phyloP scores from a whole-genome alignment of 1,139 yeast genomes.

The Suhomyces guaymorum region DNA sequence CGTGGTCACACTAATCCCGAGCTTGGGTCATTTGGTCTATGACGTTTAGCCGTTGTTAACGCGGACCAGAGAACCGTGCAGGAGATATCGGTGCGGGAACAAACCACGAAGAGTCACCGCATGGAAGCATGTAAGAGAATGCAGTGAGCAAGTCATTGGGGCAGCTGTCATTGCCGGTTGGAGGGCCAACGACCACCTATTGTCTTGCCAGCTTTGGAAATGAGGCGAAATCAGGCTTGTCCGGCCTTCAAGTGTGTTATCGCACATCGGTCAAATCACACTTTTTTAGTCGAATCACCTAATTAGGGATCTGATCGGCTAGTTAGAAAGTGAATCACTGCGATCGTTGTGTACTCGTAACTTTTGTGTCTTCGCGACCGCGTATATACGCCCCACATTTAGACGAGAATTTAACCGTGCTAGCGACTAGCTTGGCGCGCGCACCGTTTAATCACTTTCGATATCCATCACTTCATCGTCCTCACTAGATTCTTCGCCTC shows the following conservation, averaged over 20 bases:
- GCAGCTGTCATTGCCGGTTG: neutral
- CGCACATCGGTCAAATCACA: neutral
- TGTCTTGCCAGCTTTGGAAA: too few relatives aligned
- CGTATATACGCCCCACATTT: neutral
- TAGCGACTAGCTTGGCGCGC: too few relatives aligned
- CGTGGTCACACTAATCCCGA: too few relatives aligned
- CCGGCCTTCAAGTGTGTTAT: too few relatives aligned
- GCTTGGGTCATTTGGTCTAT: too few relatives aligned
- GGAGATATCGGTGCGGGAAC: too few relatives aligned
- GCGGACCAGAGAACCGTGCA: neutral
- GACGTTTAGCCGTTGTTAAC: too few relatives aligned
- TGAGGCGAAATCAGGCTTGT: too few relatives aligned
- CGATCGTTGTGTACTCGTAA: too few relatives aligned
- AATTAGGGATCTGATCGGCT: neutral
- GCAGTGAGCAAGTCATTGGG: neutral
- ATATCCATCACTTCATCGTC: conserved; percentile 65
- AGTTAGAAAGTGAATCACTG: too few relatives aligned
- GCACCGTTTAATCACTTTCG: conserved; percentile 49
- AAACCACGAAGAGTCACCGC: neutral
- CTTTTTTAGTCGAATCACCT: too few relatives aligned
- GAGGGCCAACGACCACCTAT: conserved; percentile 4
- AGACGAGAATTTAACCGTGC: too few relatives aligned
- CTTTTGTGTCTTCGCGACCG: conserved; percentile 1
- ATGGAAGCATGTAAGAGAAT: conserved; percentile 1
- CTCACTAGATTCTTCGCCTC: conserved; percentile 59